Conservation (phyloP, 192 early-diverging fungal genomes). For the Mortierella hygrophila region DNA sequence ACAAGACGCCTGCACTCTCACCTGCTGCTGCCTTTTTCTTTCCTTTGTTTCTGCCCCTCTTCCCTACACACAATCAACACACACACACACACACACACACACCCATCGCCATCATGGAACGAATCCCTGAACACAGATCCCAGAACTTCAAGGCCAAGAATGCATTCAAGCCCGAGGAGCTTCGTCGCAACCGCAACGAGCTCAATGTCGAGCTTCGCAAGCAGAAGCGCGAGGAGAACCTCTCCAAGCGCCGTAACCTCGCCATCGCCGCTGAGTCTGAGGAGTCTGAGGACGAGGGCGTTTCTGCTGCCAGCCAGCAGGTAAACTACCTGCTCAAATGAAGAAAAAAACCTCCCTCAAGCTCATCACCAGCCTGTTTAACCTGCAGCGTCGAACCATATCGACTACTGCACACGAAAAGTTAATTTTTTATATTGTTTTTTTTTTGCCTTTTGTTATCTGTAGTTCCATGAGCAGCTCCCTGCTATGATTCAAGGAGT, state of each 20-base stretch:
- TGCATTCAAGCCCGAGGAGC: slow-evolving; percentile 89
- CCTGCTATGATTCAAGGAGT: slow-evolving; percentile 84
- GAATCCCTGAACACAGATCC: slow-evolving; percentile 71
- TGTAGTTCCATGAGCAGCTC: slow-evolving; percentile 81
- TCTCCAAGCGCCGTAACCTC: slow-evolving; percentile 94
- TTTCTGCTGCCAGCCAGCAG: slow-evolving; percentile 65
- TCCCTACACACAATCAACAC: not conserved
- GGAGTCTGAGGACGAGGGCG: slow-evolving; percentile 86
- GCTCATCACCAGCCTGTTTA: not conserved
- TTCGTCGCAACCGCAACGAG: slow-evolving; percentile 93
- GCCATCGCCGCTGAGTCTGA: slow-evolving; percentile 68
- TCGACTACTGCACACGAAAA: not conserved
- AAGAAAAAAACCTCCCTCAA: not conserved
- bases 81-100: not conserved
- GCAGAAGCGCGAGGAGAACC: slow-evolving; percentile 94
- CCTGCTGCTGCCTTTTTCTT: not conserved
- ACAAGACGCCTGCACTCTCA: too few species aligned
- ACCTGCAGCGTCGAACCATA: not conserved
- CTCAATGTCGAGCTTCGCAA: slow-evolving; percentile 94
- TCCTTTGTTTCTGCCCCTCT: not conserved
- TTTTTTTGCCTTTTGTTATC: not conserved
- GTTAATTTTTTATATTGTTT: not conserved
- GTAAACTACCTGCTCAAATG: slow-evolving; percentile 36
- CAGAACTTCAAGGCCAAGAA: slow-evolving; percentile 91
- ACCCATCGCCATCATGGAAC: slow-evolving; percentile 57